Percentiles rank a stretch among this genome's conserved stretches.
These are phyloP conservation scores for Cladorrhinum sp. DNA, from an alignment of 2,329 filamentous ascomycete genomes.

Conservation along the genomic window DNA sequence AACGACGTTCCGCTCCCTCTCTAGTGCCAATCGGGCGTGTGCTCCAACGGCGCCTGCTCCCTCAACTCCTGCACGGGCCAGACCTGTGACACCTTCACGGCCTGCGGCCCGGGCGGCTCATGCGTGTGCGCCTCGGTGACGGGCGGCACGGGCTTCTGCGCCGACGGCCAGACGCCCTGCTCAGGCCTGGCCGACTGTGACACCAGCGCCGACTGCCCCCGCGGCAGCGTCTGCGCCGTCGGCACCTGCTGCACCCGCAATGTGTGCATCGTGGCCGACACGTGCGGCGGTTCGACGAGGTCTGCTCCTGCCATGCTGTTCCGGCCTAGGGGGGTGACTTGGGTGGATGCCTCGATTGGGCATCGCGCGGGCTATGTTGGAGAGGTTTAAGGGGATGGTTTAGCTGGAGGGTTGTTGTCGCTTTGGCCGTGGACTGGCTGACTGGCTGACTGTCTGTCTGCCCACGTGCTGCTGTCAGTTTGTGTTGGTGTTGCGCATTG, in stretches of 20 bases:
- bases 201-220: constrained; percentile 17
- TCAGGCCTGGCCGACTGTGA: constrained; percentile 16
- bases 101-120: constrained; percentile 18
- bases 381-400: too few species aligned
- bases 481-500: too few species aligned
- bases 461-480: too few species aligned
- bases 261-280: constrained; percentile 19
- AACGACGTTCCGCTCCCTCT: background rate
- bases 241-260: constrained; percentile 20
- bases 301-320: background rate
- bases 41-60: constrained; percentile 21
- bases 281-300: constrained; percentile 11
- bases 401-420: too few species aligned
- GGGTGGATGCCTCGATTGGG: background rate
- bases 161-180: constrained; percentile 21
- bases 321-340: background rate
- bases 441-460: too few species aligned
- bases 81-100: constrained; percentile 16
- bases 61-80: constrained; percentile 18
- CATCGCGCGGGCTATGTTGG: background rate
- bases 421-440: too few species aligned
- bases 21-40: constrained; percentile 15
- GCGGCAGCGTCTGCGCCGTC: constrained; percentile 19
- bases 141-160: constrained; percentile 19
- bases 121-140: constrained; percentile 22